Percentiles rank a stretch among this genome's conserved stretches.
phyloP scores from a whole-genome alignment of 208 protist genomes.

The Angomonas deanei region DNA sequence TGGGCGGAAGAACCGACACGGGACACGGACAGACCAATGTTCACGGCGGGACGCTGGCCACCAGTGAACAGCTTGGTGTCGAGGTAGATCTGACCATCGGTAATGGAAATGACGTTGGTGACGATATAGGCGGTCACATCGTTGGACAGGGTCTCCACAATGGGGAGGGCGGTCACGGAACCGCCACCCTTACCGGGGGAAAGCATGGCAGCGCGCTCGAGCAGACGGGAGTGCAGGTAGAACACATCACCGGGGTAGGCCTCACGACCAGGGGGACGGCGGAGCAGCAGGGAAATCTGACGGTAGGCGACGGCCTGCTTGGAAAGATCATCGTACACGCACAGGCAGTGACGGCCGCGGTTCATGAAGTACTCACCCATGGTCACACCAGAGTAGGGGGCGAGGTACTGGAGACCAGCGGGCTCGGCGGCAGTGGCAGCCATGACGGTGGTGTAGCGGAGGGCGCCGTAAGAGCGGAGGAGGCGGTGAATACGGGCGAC shows the following conservation, averaged over 20 bases:
- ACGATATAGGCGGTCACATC: constrained; percentile 94
- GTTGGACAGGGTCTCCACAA: constrained; percentile 92
- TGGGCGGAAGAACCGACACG: constrained; percentile 92
- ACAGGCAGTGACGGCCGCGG: constrained; percentile 88
- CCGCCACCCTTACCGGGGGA: constrained; percentile 71
- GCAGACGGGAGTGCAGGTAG: constrained; percentile 92
- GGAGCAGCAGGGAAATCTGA: constrained; percentile 92
- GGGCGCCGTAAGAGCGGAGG: constrained; percentile 72
- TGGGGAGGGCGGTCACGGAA: constrained; percentile 89
- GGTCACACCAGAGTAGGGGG: constrained; percentile 87
- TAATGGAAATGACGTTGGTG: constrained; percentile 95
- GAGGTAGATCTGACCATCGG: constrained; percentile 94
- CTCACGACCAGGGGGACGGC: constrained; percentile 88
- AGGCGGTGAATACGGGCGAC: constrained; percentile 89
- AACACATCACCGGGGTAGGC: constrained; percentile 95
- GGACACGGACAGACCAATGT: constrained; percentile 93
- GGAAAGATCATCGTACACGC: constrained; percentile 93
- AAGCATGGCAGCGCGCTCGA: constrained; percentile 92
- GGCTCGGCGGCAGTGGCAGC: constrained; percentile 89
- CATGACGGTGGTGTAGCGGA: constrained; percentile 89
- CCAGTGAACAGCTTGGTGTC: constrained; percentile 92
- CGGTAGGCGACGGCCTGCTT: constrained; percentile 94
- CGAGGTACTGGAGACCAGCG: constrained; percentile 89
- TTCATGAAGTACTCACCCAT: constrained; percentile 93
- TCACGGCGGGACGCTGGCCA: constrained; percentile 91